phyloP scores from a whole-genome alignment of 2,329 filamentous ascomycete species.

The Aspergillus sp. region DNA sequence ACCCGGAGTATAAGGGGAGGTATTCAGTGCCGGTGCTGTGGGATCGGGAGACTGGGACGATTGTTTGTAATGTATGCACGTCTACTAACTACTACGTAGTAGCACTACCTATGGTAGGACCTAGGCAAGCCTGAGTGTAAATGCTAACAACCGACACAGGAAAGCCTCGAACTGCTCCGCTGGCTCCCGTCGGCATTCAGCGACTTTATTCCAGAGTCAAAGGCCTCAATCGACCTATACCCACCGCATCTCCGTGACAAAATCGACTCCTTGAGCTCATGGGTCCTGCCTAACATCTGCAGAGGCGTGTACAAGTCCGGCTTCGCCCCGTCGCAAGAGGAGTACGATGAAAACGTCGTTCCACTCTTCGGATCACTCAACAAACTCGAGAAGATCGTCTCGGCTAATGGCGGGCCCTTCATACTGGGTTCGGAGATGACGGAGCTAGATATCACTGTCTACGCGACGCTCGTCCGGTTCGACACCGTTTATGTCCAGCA shows the following conservation, averaged over 20 bases:
- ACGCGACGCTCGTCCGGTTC: slow-evolving; percentile 59
- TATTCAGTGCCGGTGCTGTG: slow-evolving; percentile 63
- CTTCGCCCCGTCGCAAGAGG: slow-evolving; percentile 56
- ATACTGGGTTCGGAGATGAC: slow-evolving; percentile 57
- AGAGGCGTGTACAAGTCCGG: slow-evolving; percentile 62
- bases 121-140: too few species aligned
- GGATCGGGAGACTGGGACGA: slow-evolving; percentile 57
- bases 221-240: slow-evolving; percentile 53
- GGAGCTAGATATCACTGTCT: slow-evolving; percentile 60
- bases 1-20: slow-evolving; percentile 59
- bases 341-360: slow-evolving; percentile 56
- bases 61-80: slow-evolving; percentile 61
- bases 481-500: slow-evolving; percentile 64
- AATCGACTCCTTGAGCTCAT: slow-evolving; percentile 55
- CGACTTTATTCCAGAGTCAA: slow-evolving; percentile 41
- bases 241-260: slow-evolving; percentile 46
- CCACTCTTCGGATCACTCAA: slow-evolving; percentile 61
- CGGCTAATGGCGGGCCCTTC: slow-evolving; percentile 53
- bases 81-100: slow-evolving; percentile 16
- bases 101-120: too few species aligned
- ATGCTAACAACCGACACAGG: not conserved
- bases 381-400: slow-evolving; percentile 53
- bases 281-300: slow-evolving; percentile 60
- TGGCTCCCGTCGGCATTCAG: slow-evolving; percentile 60
- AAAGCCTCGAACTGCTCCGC: slow-evolving; percentile 52